Evolutionary conservation across 1,139 yeast species (phyloP).

Genomic region (Saccharomyces hybrid): DNA sequence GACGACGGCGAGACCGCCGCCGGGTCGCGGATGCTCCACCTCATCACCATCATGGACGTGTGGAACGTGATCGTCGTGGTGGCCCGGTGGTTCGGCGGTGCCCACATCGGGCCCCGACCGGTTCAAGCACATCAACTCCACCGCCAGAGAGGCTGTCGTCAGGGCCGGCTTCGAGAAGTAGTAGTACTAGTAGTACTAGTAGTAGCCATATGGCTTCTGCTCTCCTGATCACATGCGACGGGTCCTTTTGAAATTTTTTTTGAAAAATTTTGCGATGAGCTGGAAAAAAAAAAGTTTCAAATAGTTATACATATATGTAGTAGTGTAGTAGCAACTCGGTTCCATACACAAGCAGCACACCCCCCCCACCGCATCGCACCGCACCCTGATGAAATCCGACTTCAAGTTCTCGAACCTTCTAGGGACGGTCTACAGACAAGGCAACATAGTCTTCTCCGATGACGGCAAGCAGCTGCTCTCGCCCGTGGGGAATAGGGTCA

Average conservation of each 20-base stretch:
- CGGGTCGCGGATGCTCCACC: conserved; percentile 77
- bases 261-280: conserved; percentile 23
- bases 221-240: not conserved
- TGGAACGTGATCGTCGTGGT: conserved; percentile 80
- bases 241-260: conserved; percentile 13
- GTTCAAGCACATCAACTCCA: conserved; percentile 84
- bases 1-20: conserved; percentile 98
- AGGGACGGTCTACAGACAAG: conserved; percentile 92
- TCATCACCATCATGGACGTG: conserved; percentile 71
- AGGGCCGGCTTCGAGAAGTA: conserved; percentile 44
- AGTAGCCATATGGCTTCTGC: not conserved
- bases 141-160: conserved; percentile 77
- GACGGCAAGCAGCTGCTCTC: conserved; percentile 80
- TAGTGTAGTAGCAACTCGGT: not conserved
- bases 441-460: conserved; percentile 77
- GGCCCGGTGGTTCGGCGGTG: conserved; percentile 91
- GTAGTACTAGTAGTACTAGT: not conserved
- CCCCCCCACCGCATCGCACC: not conserved
- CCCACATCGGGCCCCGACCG: conserved; percentile 89
- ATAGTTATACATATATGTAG: conserved; percentile 1
- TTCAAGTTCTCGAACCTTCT: conserved; percentile 72
- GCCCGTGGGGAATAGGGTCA: conserved; percentile 92
- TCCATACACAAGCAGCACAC: conserved; percentile 1
- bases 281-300: conserved; percentile 8
- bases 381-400: conserved; percentile 43